Percentiles rank a stretch among this genome's conserved stretches.
Conservation (phyloP, 1,284 basidiomycete genomes). For the Cryptococcus sp. region DNA sequence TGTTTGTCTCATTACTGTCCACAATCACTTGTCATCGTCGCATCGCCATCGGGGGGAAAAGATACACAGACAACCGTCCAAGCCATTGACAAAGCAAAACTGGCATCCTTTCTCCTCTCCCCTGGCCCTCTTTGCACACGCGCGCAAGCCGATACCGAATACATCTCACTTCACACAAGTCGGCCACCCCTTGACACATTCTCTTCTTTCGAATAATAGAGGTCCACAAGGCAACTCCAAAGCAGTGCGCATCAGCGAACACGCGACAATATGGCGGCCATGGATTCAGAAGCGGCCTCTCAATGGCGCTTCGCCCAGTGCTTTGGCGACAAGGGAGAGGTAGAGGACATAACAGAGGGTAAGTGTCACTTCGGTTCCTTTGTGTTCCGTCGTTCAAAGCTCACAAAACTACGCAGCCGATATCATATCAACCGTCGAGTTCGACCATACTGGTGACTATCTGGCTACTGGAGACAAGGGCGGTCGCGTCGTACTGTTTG, state of each 20-base stretch:
- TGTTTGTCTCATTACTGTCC: too few relatives aligned
- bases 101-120: too few relatives aligned
- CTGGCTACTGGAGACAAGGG: conserved; percentile 99
- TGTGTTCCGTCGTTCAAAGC: conserved; percentile 6
- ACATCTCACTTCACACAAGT: background rate
- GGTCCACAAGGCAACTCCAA: background rate
- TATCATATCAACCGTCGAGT: conserved; percentile 99
- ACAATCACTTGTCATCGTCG: too few relatives aligned
- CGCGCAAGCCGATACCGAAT: too few relatives aligned
- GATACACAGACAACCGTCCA: too few relatives aligned
- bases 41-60: too few relatives aligned
- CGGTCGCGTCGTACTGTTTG: conserved; percentile 96
- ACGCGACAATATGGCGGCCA: conserved; percentile 32
- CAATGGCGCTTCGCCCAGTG: conserved; percentile 99
- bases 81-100: too few relatives aligned
- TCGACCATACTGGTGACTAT: conserved; percentile 98
- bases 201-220: background rate
- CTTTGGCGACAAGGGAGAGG: conserved; percentile 98
- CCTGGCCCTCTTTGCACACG: too few relatives aligned
- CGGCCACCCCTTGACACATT: conserved; percentile 4
- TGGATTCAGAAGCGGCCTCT: conserved; percentile 72
- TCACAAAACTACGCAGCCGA: conserved; percentile 66
- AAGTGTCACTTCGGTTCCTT: conserved; percentile 30
- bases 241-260: background rate
- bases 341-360: conserved; percentile 99